Percentiles rank a stretch among this genome's conserved stretches.
These are phyloP conservation scores for Diatrype stigma DNA, from an alignment of 2,329 filamentous ascomycete species.

Conservation along the genomic window DNA sequence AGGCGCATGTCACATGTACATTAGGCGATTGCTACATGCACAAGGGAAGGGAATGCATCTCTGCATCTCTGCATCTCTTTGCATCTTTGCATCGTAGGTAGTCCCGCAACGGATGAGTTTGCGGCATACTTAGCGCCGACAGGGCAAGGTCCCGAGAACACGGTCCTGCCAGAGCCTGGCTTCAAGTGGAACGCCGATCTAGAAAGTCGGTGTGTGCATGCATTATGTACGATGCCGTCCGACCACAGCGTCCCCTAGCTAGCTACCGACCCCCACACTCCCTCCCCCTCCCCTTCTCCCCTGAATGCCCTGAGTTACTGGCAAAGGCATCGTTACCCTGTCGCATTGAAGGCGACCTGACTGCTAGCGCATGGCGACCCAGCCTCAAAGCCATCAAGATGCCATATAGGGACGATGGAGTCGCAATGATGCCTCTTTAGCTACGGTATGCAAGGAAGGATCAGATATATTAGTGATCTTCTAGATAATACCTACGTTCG, in stretches of 20 bases:
- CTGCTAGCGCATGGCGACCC: too few relatives aligned
- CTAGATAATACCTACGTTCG: background rate
- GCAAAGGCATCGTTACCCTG: too few relatives aligned
- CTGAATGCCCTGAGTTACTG: too few relatives aligned
- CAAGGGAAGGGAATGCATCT: background rate
- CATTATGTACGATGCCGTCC: background rate
- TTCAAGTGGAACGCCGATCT: background rate
- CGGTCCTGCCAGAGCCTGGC: background rate
- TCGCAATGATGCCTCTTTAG: too few relatives aligned
- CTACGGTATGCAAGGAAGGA: too few relatives aligned
- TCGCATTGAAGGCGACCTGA: too few relatives aligned
- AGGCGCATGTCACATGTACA: background rate
- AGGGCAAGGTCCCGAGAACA: background rate
- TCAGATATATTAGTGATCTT: background rate
- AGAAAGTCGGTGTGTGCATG: background rate
- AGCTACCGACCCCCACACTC: too few relatives aligned
- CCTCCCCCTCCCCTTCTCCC: too few relatives aligned
- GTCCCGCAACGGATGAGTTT: background rate
- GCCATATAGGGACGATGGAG: too few relatives aligned
- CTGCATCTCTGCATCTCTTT: background rate
- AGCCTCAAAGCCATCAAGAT: too few relatives aligned
- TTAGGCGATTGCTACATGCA: background rate
- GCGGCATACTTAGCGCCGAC: background rate
- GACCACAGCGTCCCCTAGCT: too few relatives aligned
- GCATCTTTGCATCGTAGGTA: background rate